A percentile compares a stretch with the other conserved stretches of the same genome.
Conservation (phyloP, 345 rosid genomes). For the Garcia nutans region DNA sequence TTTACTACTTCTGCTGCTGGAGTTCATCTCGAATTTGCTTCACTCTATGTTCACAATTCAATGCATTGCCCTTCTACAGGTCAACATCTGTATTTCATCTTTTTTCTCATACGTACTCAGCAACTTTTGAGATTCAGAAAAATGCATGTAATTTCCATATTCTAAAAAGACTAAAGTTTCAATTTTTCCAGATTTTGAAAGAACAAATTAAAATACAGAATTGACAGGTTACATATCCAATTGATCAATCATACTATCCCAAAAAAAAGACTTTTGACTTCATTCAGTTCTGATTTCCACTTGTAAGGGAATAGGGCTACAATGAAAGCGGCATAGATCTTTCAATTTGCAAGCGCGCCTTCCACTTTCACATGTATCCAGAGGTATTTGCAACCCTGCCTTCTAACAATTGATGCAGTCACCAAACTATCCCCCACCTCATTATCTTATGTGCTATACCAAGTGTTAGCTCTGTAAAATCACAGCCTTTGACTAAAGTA, state of each 20-base stretch:
- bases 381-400: slow-evolving; percentile 14
- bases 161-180: background rate
- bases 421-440: slow-evolving; percentile 19
- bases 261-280: slow-evolving; percentile 21
- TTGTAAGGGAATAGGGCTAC: slow-evolving; percentile 21
- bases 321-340: slow-evolving; percentile 20
- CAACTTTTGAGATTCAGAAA: too few species aligned
- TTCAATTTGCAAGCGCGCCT: slow-evolving; percentile 10
- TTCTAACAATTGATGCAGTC: slow-evolving; percentile 15
- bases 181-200: slow-evolving; percentile 18
- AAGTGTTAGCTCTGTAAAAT: slow-evolving; percentile 30
- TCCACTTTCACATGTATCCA: slow-evolving; percentile 18
- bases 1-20: too few species aligned
- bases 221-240: slow-evolving; percentile 13
- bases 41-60: too few species aligned
- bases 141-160: too few species aligned
- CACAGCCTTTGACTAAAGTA: slow-evolving; percentile 79
- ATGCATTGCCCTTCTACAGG: too few species aligned
- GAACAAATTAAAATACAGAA: slow-evolving; percentile 17
- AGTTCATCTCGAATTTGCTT: too few species aligned
- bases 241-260: slow-evolving; percentile 23
- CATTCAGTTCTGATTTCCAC: slow-evolving; percentile 18
- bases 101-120: too few species aligned
- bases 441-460: background rate
- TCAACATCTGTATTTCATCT: too few species aligned